These are phyloP conservation scores for Neurospora discreta DNA, from an alignment of 495 filamentous ascomycete genomes.

Conservation along the genomic window DNA sequence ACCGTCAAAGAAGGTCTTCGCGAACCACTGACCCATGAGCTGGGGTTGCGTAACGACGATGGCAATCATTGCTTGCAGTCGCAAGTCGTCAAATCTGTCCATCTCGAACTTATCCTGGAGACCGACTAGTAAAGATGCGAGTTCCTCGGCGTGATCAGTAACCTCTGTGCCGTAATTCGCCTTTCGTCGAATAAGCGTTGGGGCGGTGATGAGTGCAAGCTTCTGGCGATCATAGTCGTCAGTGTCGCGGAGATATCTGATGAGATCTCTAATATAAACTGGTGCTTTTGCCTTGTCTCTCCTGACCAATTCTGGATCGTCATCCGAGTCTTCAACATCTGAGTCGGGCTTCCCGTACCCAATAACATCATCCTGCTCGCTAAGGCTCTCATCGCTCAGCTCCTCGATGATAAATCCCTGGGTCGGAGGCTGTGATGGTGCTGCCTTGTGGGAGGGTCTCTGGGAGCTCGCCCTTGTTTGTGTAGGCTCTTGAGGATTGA, in stretches of 20 bases:
- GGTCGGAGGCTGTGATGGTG: slow-evolving; percentile 12
- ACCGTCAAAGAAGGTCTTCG: slow-evolving; percentile 77
- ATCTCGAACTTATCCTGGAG: slow-evolving; percentile 72
- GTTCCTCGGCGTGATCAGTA: slow-evolving; percentile 67
- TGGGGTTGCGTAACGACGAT: slow-evolving; percentile 64
- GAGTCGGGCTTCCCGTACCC: slow-evolving; percentile 87
- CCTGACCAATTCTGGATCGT: slow-evolving; percentile 77
- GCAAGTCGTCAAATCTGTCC: slow-evolving; percentile 62
- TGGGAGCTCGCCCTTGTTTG: slow-evolving; percentile 1
- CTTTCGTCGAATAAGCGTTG: slow-evolving; percentile 77
- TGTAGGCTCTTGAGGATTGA: slow-evolving; percentile 1
- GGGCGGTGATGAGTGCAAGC: slow-evolving; percentile 64
- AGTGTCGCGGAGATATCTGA: slow-evolving; percentile 63
- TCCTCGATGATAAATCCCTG: slow-evolving; percentile 55
- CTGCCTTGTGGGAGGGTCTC: slow-evolving; percentile 13
- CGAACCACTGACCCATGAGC: slow-evolving; percentile 73
- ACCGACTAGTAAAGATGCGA: slow-evolving; percentile 64
- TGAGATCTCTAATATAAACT: slow-evolving; percentile 84
- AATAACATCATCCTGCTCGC: slow-evolving; percentile 62
- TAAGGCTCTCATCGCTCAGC: slow-evolving; percentile 41
- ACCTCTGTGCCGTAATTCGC: slow-evolving; percentile 80
- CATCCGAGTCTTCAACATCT: slow-evolving; percentile 83
- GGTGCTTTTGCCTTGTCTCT: slow-evolving; percentile 75
- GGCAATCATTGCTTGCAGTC: slow-evolving; percentile 76
- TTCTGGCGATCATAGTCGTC: slow-evolving; percentile 78